Percentiles rank a stretch among this genome's conserved stretches.
phyloP scores from a whole-genome alignment of 2,329 filamentous ascomycete genomes.

The Conoideocrella luteorostrata region DNA sequence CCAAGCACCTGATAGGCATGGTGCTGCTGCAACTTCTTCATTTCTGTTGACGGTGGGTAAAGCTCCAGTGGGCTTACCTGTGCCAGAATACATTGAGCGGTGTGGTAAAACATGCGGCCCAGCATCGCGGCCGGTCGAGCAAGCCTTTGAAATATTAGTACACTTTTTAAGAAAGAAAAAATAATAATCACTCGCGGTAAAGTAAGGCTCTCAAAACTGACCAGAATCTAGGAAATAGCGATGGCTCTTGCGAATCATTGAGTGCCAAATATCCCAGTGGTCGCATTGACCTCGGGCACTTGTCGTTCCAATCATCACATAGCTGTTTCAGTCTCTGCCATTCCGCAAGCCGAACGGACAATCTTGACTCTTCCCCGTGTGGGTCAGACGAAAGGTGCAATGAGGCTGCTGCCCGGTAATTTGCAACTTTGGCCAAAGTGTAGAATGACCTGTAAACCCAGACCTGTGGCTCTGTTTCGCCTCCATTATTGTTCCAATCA shows the following conservation, averaged over 20 bases:
- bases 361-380: slow-evolving; percentile 56
- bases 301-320: slow-evolving; percentile 75
- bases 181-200: too few species aligned
- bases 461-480: slow-evolving; percentile 11
- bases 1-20: slow-evolving; percentile 85
- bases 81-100: slow-evolving; percentile 71
- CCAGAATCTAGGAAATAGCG: slow-evolving; percentile 82
- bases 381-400: slow-evolving; percentile 52
- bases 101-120: slow-evolving; percentile 83
- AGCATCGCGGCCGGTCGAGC: slow-evolving; percentile 51
- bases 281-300: slow-evolving; percentile 78
- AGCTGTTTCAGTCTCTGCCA: slow-evolving; percentile 77
- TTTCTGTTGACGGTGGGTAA: slow-evolving; percentile 54
- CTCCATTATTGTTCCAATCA: too few species aligned
- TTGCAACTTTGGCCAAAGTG: slow-evolving; percentile 78
- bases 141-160: too few species aligned
- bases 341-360: slow-evolving; percentile 61
- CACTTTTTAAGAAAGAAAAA: too few species aligned
- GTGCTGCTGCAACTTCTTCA: slow-evolving; percentile 61
- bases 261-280: slow-evolving; percentile 72
- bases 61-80: slow-evolving; percentile 69
- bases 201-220: too few species aligned
- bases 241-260: slow-evolving; percentile 59
- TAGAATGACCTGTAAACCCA: slow-evolving; percentile 90
- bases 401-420: slow-evolving; percentile 69